Conservation (phyloP, 495 filamentous ascomycete genomes). For the Talaromyces ruber region DNA sequence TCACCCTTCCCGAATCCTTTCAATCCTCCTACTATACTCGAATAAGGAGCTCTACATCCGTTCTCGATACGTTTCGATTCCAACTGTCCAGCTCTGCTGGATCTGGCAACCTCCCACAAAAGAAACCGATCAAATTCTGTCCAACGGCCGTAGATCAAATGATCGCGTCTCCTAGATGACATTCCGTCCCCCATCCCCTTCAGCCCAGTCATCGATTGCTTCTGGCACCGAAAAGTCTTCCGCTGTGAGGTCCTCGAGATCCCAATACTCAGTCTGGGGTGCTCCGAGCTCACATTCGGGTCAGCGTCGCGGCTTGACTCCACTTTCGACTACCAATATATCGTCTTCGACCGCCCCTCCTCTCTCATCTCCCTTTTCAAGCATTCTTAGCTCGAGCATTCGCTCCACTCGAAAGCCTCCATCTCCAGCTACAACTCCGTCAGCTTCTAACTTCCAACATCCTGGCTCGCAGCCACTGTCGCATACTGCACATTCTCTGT, state of each 20-base stretch:
- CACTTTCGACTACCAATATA: conserved; percentile 50
- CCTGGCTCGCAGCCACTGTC: conserved; percentile 50
- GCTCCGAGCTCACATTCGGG: conserved; percentile 47
- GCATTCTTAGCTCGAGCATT: conserved; percentile 43
- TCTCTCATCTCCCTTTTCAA: conserved; percentile 44
- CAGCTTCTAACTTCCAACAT: conserved; percentile 47
- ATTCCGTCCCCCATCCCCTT: conserved; percentile 54
- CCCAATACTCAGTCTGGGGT: conserved; percentile 56
- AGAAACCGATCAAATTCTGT: conserved; percentile 33
- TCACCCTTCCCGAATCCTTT: conserved; percentile 7
- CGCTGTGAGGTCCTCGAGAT: conserved; percentile 43
- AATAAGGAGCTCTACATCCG: neutral
- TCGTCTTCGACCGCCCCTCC: conserved; percentile 44
- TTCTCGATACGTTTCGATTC: neutral
- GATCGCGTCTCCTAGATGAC: conserved; percentile 57
- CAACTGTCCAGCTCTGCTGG: conserved; percentile 13
- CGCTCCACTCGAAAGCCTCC: conserved; percentile 42
- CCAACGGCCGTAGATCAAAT: conserved; percentile 42
- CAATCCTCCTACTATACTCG: conserved; percentile 9
- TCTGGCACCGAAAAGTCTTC: conserved; percentile 48
- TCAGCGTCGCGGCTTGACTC: conserved; percentile 53
- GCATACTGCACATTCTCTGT: conserved; percentile 42
- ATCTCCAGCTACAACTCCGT: conserved; percentile 37
- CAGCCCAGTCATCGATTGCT: conserved; percentile 54
- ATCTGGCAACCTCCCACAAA: conserved; percentile 12